Base-by-base conservation (phyloP, 495 filamentous ascomycete species). In the Tirmania nivea region DNA sequence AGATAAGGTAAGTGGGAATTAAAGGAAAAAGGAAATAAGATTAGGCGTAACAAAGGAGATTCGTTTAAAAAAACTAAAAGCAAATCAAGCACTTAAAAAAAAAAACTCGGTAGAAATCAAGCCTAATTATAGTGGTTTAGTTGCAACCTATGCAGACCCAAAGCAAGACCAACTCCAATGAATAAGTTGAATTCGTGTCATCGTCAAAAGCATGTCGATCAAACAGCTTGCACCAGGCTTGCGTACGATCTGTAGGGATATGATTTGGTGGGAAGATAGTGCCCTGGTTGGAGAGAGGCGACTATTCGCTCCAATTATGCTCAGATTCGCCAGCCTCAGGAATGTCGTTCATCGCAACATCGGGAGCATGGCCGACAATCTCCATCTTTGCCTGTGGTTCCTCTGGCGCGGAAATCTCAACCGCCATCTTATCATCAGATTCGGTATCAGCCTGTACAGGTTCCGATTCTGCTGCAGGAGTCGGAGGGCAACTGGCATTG, bases 141-240 rank as follows among this genome's bases (percentile, higher is more conserved):
- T 31, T 31, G 25, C 25, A 31, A 31, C 25, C 25, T 31, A 31
- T 31, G 25, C 25, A 31, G 25, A 31, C 25, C 25, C 25, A 31
- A 31, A 31, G 25, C 25, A 31, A 31, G 25, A 31, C 25, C 25
- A 31, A 31, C 25, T 31, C 25, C 25, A 31, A 31, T 31, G 25
- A 31, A 31, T 31, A 31, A 31, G 25, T 31, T 31, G 25, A 31
- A 31, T 31, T 31, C 25, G 25, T 31, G 25, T 31, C 25, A 31
- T 31, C 25, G 36, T 34, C 34, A 16, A 51, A 51, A 52, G 59
- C 48, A 61, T 52, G 60, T 55, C 59, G 51, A 60, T 57, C 58
- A 51, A 60, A 61, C 54, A 50, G 56, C 54, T 60, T 60, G 59
- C 58, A 56, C 58, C 57, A 60, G 57, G 58, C 57, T 55, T 57